Base-by-base conservation (phyloP, 192 early-diverging fungal genomes). In the Tieghemiomyces parasiticus region DNA sequence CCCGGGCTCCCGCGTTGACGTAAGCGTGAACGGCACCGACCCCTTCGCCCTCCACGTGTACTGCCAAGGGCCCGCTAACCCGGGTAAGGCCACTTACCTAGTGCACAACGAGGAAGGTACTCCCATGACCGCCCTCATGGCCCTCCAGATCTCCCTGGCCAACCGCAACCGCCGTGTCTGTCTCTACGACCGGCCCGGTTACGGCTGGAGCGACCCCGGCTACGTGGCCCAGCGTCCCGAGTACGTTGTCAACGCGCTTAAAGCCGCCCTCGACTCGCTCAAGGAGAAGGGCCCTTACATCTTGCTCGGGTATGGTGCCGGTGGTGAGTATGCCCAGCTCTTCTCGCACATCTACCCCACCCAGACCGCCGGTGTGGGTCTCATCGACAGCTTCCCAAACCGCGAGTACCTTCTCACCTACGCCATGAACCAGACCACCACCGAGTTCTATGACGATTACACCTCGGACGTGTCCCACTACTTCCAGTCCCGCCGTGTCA, bases 191-290 rank as follows among this genome's bases (percentile, higher is more conserved):
- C 68, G 74, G 46, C 74, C 74, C 20, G 74, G 74, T 6, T 76
- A 76, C 50, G 74, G 74, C 51, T 76, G 74, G 74, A 76, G 74
- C 62, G 74, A 72, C 50, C 71, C 74, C 0, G 74, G 74, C 46
- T 73, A 73, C 61, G 69, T 67, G 71, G 51, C 60, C 32, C 74
- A 76, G 63, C 59, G 65, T 47, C 74, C 74, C 3, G 35, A 50
- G 9, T 68, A 76, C n/a, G 74, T 76, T 0, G 71, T 76, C 26
- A 61, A 76, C 63, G 67, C 68, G 0, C 70, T 76, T 59, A 65
- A 71, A 60, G 65, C 71, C 54, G 74, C 71, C 20, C 60, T 76
- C 49, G 62, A 62, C 45, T 71, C 67, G 46, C 67, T 72, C 50
- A 67, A 67, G 31, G 66, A 72, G 48, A 60, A 58, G 46, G 69